These are phyloP conservation scores for Coniochaeta sp. DNA, from an alignment of 2,329 filamentous ascomycete genomes.

Conservation along the genomic window DNA sequence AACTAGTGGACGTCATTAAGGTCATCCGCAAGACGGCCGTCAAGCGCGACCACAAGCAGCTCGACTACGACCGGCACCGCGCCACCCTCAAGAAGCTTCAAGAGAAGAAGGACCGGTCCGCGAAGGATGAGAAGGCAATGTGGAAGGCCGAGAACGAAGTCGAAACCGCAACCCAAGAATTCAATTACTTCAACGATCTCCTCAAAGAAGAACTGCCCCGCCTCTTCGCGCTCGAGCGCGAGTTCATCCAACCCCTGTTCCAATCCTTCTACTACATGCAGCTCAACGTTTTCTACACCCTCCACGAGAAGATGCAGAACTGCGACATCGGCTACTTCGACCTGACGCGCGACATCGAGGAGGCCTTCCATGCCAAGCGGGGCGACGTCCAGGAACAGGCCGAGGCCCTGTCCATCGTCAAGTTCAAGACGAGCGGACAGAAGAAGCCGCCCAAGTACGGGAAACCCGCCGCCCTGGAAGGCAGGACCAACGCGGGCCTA, in stretches of 20 bases:
- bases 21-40: constrained; percentile 79
- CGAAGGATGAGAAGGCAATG: constrained; percentile 96
- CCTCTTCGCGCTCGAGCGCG: constrained; percentile 79
- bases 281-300: constrained; percentile 96
- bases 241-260: constrained; percentile 96
- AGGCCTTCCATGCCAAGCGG: constrained; percentile 82
- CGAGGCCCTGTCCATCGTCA: constrained; percentile 79
- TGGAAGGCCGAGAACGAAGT: constrained; percentile 93
- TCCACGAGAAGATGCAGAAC: constrained; percentile 96
- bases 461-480: constrained; percentile 49
- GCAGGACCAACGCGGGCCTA: constrained; percentile 38
- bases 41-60: constrained; percentile 95
- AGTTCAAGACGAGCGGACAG: constrained; percentile 83
- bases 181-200: constrained; percentile 95
- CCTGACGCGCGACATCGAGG: constrained; percentile 81
- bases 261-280: constrained; percentile 99
- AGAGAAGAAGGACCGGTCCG: constrained; percentile 92
- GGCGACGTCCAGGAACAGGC: constrained; percentile 78
- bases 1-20: constrained; percentile 92
- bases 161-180: constrained; percentile 89
- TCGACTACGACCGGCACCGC: constrained; percentile 89
- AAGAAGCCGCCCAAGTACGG: constrained; percentile 53
- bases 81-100: constrained; percentile 84
- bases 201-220: constrained; percentile 93
- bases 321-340: constrained; percentile 98